Evolutionary conservation across 768 basidiomycete genomes (phyloP), one percentile per base, ranked within the genome.

Genomic region (Auricularia cornea): DNA sequence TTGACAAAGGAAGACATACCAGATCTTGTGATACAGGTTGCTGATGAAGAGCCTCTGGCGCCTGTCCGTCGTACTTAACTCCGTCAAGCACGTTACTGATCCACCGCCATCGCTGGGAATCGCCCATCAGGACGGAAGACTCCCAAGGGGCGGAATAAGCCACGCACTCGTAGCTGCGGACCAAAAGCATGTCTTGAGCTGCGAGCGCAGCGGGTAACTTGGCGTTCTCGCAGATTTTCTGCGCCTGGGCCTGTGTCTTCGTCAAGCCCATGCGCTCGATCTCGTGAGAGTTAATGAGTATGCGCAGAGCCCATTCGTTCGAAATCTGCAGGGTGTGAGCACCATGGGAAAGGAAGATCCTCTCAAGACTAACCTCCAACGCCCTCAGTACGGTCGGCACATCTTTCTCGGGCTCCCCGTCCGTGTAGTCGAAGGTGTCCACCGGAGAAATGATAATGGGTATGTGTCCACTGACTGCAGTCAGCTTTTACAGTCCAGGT

Each of bases 311-410:
- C 64, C 84, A 85, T 35, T 8, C 10, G 57, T 30, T 40, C 67
- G 26, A 66, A 59, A 62, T 61, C 28, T 35, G n/a, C n/a, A 32
- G 12, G n/a, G 30, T 28, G 28, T 11, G 35, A 8, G 18, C 8
- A 40, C 38, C 38, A 18, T 40, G 38, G 18, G 38, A 8, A 40
- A 40, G 18, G 38, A 8, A 40, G 8, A 40, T 40, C 8, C 8
- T 18, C 38, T 40, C 18, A 8, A 8, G 74, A 83, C 8, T 65
- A 8, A 94, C 96, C 30, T 89, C 84, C 10, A 98, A 80, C 20
- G 88, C 88, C 28, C 93, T 87, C 29, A 96, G 79, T 29, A 95
- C 82, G 5, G 95, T 98, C 3, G 84, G 77, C 59, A 87, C 80
- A 28, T 80, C 64, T n/a, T 70, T 70, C 2, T 82, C 80, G 11